phyloP scores from a whole-genome alignment of 2,329 filamentous ascomycete genomes.

The Colletotrichum tabaci region DNA sequence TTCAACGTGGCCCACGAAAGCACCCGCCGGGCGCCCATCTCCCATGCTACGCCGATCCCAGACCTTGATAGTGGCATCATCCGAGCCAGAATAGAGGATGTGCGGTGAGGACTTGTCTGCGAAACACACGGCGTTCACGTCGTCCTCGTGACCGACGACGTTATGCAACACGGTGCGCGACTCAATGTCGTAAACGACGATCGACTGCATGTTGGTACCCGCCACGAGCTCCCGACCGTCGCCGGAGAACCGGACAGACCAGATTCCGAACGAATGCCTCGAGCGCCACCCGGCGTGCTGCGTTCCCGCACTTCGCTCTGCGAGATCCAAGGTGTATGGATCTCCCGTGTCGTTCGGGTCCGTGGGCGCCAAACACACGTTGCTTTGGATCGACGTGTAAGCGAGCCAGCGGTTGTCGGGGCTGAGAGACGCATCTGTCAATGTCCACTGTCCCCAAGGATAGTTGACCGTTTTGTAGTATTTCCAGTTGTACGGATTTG shows the following conservation, averaged over 20 bases:
- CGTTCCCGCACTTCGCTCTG: constrained; percentile 56
- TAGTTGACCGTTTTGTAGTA: constrained; percentile 94
- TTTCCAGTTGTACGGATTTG: constrained; percentile 94
- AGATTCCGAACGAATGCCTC: constrained; percentile 74
- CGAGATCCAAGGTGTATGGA: constrained; percentile 84
- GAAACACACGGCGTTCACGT: constrained; percentile 98
- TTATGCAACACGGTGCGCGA: constrained; percentile 80
- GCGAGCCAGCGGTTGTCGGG: constrained; percentile 94
- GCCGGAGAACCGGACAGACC: constrained; percentile 92
- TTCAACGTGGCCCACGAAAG: constrained; percentile 77
- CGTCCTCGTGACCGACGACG: constrained; percentile 84
- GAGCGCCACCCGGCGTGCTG: constrained; percentile 47
- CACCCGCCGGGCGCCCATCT: constrained; percentile 79
- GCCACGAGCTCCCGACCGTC: constrained; percentile 93
- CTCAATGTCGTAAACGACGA: constrained; percentile 95
- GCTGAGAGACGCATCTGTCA: constrained; percentile 92
- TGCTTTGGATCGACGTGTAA: constrained; percentile 89
- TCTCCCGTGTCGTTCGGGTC: constrained; percentile 87
- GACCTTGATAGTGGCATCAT: constrained; percentile 94
- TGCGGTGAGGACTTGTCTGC: constrained; percentile 91
- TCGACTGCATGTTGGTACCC: constrained; percentile 83
- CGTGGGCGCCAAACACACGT: constrained; percentile 89
- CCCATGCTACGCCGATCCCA: constrained; percentile 97
- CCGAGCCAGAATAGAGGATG: constrained; percentile 95
- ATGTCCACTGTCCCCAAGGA: constrained; percentile 92